Conservation (phyloP, 2,329 filamentous ascomycete species). For the Botrytis sinoallii region DNA sequence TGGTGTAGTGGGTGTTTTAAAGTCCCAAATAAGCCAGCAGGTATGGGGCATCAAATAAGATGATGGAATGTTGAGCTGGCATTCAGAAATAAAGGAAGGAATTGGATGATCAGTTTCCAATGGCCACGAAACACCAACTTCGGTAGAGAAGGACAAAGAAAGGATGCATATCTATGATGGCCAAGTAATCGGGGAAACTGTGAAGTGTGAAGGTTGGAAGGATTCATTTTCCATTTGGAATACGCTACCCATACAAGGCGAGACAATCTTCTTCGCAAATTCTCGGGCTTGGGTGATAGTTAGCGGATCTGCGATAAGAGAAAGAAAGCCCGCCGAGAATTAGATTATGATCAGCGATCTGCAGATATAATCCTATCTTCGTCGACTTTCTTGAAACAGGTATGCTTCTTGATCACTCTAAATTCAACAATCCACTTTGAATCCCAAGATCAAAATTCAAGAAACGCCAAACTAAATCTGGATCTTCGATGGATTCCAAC, state of each 20-base stretch:
- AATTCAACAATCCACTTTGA: neutral
- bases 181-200: neutral
- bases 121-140: neutral
- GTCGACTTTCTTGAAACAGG: neutral
- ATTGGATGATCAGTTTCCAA: neutral
- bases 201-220: neutral
- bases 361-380: conserved; percentile 7
- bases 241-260: neutral
- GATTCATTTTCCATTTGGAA: neutral
- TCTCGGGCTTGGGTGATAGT: neutral
- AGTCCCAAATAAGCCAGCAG: neutral
- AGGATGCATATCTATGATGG: neutral
- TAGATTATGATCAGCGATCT: conserved; percentile 7
- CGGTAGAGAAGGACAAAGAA: neutral
- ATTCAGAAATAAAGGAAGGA: neutral
- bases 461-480: conserved; percentile 12
- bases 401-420: neutral
- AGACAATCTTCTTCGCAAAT: neutral
- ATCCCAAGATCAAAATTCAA: neutral
- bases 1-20: neutral
- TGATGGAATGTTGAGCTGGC: neutral
- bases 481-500: neutral
- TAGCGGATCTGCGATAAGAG: neutral
- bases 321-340: neutral
- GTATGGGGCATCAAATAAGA: neutral